These are phyloP conservation scores for Pholiota microspora DNA, from an alignment of 768 basidiomycete species.

Conservation along the genomic window DNA sequence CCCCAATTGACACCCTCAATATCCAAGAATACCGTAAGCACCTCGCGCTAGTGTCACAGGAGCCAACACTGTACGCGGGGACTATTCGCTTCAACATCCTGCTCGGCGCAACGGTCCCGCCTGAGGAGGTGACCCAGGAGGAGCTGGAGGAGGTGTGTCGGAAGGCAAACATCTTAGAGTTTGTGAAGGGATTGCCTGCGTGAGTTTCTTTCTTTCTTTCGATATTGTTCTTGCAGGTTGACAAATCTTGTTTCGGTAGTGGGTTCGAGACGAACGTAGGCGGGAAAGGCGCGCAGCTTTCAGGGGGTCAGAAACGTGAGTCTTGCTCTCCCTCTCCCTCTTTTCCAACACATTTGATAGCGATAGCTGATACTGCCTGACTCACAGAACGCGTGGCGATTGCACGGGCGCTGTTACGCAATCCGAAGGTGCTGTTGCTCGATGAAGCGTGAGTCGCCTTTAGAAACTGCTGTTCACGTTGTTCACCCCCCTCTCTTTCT, in stretches of 20 bases:
- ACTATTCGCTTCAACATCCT: slow-evolving; percentile 89
- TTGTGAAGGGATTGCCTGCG: slow-evolving; percentile 82
- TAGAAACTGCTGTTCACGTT: slow-evolving; percentile 9
- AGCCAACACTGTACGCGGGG: slow-evolving; percentile 86
- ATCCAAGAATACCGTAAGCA: slow-evolving; percentile 86
- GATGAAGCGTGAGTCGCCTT: slow-evolving; percentile 51
- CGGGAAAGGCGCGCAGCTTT: slow-evolving; percentile 86
- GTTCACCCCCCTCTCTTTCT: slow-evolving; percentile 4
- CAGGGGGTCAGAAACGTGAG: slow-evolving; percentile 85
- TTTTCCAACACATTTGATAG: no score
- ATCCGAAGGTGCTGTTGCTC: slow-evolving; percentile 83
- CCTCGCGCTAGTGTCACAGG: slow-evolving; percentile 89
- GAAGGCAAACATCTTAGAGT: slow-evolving; percentile 91
- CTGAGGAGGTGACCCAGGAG: slow-evolving; percentile 75
- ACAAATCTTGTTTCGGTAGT: slow-evolving; percentile 31
- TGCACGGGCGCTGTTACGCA: slow-evolving; percentile 84
- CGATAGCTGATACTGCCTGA: no score
- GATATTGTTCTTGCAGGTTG: slow-evolving; percentile 1
- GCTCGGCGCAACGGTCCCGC: slow-evolving; percentile 78
- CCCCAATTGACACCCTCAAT: slow-evolving; percentile 74
- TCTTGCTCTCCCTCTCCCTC: slow-evolving; percentile 6
- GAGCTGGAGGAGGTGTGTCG: slow-evolving; percentile 86
- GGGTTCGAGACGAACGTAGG: slow-evolving; percentile 93
- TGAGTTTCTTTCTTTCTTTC: slow-evolving; percentile 33
- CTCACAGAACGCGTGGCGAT: slow-evolving; percentile 77